Base-by-base conservation (phyloP, 2,329 filamentous ascomycete genomes). In the Tolypocladium pustulatum region DNA sequence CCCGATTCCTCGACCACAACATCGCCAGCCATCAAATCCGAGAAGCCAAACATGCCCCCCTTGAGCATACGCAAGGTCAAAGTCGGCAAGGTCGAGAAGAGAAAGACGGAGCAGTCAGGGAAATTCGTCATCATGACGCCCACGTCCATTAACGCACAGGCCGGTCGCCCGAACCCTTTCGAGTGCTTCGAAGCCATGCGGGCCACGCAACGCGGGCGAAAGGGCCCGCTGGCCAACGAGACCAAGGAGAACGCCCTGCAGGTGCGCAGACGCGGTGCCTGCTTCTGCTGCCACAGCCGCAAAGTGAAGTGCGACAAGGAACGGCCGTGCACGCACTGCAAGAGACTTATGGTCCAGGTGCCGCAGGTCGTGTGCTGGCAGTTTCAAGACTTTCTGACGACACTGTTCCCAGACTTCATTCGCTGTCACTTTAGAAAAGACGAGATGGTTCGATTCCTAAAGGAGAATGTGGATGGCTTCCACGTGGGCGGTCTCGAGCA, bases 331-430 rank as follows among this genome's bases (percentile, higher is more conserved):
- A 77, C 76, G 67, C 82, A 78, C 70, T 84, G 81, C 73, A 76
- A 74, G 63, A 81, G 81, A 68, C 74, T 83, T 57, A 74, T 75
- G 57, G 66, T 73, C 2, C 70, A 75, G 55, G 73, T 82, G 17
- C 81, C 81, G 1, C 78, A 81, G 64, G 76, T 80, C 25, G 73
- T 84, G 30, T 84, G 81, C 70, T 84, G 81, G 81, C 80, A 81
- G 65, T 84, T 84, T 60, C 73, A 76, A 46, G 81, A 84, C 65
- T 84, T 84, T 60, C 61, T 79, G 9, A 72, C 73, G 0, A 73
- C 79, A 2, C 65, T 84, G 32, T 83, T 84, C 58, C 81, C 81
- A 5, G 71, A 71, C 10, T 77, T 82, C 58, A 76, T 83, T 40
- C 73, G 81, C 8, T 65, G 65, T 0, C 81, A 84, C 65, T 76